A percentile compares a stretch with the other conserved stretches of the same genome.
Evolutionary conservation across 257 asterid genomes (phyloP).

Genomic region (Prunella vulgaris): DNA sequence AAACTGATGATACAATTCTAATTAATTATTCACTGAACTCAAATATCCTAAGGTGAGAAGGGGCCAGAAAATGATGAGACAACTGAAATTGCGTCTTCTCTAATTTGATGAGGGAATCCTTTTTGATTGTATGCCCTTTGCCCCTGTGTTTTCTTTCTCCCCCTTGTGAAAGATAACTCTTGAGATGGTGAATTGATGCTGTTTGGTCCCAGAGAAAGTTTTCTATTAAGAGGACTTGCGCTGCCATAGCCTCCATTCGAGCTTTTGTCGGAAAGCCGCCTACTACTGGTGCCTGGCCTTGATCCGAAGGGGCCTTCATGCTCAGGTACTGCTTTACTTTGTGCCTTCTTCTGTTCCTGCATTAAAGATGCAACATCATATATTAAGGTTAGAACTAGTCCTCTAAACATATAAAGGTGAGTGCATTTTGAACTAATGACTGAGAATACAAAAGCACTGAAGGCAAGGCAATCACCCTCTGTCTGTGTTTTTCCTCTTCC

Average conservation of each 20-base stretch:
- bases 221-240: slow-evolving; percentile 55
- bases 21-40: background rate
- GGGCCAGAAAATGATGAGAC: slow-evolving; percentile 62
- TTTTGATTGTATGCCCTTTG: slow-evolving; percentile 35
- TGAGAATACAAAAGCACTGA: slow-evolving; percentile 11
- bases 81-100: slow-evolving; percentile 67
- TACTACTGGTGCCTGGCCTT: slow-evolving; percentile 76
- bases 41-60: slow-evolving; percentile 44
- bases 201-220: slow-evolving; percentile 42
- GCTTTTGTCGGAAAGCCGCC: slow-evolving; percentile 53
- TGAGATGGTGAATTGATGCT: slow-evolving; percentile 47
- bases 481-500: slow-evolving; percentile 85
- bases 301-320: too few relatives aligned
- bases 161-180: slow-evolving; percentile 32
- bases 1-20: slow-evolving; percentile 38
- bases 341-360: slow-evolving; percentile 80
- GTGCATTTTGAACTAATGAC: too few relatives aligned
- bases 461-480: slow-evolving; percentile 58
- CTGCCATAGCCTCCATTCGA: too few relatives aligned
- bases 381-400: slow-evolving; percentile 15
- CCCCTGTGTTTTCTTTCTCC: slow-evolving; percentile 40
- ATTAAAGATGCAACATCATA: slow-evolving; percentile 7
- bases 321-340: slow-evolving; percentile 47
- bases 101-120: slow-evolving; percentile 49
- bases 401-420: too few relatives aligned